Percentiles rank a stretch among this genome's conserved stretches.
Evolutionary conservation across 441 rosid genomes (phyloP).

Genomic region (Viola pubescens): DNA sequence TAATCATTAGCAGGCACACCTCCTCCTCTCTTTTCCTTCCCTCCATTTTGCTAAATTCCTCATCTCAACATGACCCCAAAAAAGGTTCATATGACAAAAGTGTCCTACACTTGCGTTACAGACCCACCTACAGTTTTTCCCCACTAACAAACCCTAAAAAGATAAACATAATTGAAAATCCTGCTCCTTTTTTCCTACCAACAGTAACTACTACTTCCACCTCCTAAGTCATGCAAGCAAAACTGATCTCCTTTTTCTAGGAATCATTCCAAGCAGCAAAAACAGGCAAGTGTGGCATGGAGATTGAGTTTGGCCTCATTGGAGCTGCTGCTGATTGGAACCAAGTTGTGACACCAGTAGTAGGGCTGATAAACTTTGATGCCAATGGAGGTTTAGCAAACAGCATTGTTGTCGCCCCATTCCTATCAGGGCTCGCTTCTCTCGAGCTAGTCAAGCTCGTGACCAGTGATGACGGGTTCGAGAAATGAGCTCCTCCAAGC

Average conservation of each 20-base stretch:
- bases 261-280: slow-evolving; percentile 74
- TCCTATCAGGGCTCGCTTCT: slow-evolving; percentile 58
- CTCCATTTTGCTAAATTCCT: slow-evolving; percentile 29
- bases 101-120: slow-evolving; percentile 29
- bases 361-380: slow-evolving; percentile 38
- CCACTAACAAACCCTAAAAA: slow-evolving; percentile 24
- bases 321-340: slow-evolving; percentile 36
- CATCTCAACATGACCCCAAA: slow-evolving; percentile 27
- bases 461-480: slow-evolving; percentile 49
- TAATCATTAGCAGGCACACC: slow-evolving; percentile 24
- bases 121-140: slow-evolving; percentile 26
- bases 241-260: slow-evolving; percentile 16
- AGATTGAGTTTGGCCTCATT: slow-evolving; percentile 36
- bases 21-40: slow-evolving; percentile 15
- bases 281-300: slow-evolving; percentile 60
- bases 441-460: slow-evolving; percentile 60
- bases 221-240: slow-evolving; percentile 27
- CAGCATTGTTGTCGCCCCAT: slow-evolving; percentile 26
- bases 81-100: slow-evolving; percentile 31
- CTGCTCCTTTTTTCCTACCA: slow-evolving; percentile 9
- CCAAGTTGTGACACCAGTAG: slow-evolving; percentile 33
- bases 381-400: slow-evolving; percentile 49
- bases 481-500: slow-evolving; percentile 31
- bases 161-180: slow-evolving; percentile 16
- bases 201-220: background rate